phyloP scores from a whole-genome alignment of 1,139 yeast genomes.

The Debaryomycetaceae sp. region DNA sequence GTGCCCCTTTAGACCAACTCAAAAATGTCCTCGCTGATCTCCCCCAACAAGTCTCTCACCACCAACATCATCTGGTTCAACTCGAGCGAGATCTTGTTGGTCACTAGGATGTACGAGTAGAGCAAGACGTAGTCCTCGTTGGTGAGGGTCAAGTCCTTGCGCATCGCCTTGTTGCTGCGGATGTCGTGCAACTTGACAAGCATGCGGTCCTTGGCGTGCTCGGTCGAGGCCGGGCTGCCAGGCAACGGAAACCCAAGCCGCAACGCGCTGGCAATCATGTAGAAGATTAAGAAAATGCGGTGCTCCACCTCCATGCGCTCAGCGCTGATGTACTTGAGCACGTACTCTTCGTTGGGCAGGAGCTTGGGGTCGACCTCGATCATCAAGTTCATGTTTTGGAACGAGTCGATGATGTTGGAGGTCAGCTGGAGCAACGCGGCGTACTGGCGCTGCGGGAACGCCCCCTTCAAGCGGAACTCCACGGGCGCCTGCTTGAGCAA shows the following conservation, averaged over 20 bases:
- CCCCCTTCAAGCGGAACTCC: slow-evolving; percentile 73
- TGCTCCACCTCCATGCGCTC: slow-evolving; percentile 71
- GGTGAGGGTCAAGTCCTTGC: slow-evolving; percentile 23
- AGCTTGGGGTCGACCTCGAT: slow-evolving; percentile 58
- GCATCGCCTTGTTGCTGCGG: slow-evolving; percentile 24
- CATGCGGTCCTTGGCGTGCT: slow-evolving; percentile 69
- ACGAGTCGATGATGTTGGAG: slow-evolving; percentile 66
- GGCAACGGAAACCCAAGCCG: slow-evolving; percentile 75
- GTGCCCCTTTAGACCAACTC: slow-evolving; percentile 28
- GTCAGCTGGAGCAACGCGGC: slow-evolving; percentile 50
- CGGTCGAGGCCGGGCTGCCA: slow-evolving; percentile 71
- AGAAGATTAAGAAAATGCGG: slow-evolving; percentile 66
- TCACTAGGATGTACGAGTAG: slow-evolving; percentile 70
- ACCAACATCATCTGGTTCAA: slow-evolving; percentile 52
- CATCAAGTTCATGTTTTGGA: slow-evolving; percentile 66
- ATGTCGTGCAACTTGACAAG: slow-evolving; percentile 58
- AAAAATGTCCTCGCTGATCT: slow-evolving; percentile 53
- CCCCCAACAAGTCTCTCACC: slow-evolving; percentile 59
- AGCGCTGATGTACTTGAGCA: slow-evolving; percentile 48
- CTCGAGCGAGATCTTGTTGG: slow-evolving; percentile 63
- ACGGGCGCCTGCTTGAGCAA: slow-evolving; percentile 69
- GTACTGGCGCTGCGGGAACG: slow-evolving; percentile 56
- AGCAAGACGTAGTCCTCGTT: slow-evolving; percentile 72
- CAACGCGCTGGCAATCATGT: slow-evolving; percentile 75
- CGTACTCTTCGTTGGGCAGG: slow-evolving; percentile 50